Conservation (phyloP, 495 filamentous ascomycete species). For the Xylaria intraflava region DNA sequence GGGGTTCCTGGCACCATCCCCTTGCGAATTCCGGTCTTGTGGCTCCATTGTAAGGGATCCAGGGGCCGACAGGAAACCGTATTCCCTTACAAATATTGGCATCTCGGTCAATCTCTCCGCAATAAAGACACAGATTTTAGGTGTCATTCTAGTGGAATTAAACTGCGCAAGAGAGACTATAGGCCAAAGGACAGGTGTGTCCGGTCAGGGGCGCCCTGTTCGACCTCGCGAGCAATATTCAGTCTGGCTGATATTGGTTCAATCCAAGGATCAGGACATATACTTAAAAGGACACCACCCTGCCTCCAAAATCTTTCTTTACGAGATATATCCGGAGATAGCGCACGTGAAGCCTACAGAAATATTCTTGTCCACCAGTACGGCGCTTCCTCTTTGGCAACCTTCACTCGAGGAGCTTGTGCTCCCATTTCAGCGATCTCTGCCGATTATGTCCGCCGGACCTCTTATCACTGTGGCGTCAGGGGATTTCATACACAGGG, state of each 20-base stretch:
- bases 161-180: conserved; percentile 15
- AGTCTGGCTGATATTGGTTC: not conserved
- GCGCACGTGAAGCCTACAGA: not conserved
- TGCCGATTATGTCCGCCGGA: not conserved
- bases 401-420: not conserved
- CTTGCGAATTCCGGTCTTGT: conserved; percentile 14
- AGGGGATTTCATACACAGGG: not conserved
- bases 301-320: not conserved
- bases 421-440: not conserved
- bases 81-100: conserved; percentile 20
- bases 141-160: conserved; percentile 8
- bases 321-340: not conserved
- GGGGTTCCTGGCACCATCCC: conserved; percentile 13
- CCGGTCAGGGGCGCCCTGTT: not conserved
- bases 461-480: not conserved
- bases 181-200: not conserved
- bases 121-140: not conserved
- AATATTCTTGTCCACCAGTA: not conserved
- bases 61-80: not conserved
- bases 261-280: not conserved
- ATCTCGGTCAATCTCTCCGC: conserved; percentile 9
- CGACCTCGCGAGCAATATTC: not conserved
- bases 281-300: not conserved
- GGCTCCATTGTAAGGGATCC: conserved; percentile 13
- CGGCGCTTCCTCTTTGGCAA: not conserved